A percentile compares a stretch with the other conserved stretches of the same genome.
phyloP scores from a whole-genome alignment of 2,329 filamentous ascomycete species.

The Penicillium sp. region DNA sequence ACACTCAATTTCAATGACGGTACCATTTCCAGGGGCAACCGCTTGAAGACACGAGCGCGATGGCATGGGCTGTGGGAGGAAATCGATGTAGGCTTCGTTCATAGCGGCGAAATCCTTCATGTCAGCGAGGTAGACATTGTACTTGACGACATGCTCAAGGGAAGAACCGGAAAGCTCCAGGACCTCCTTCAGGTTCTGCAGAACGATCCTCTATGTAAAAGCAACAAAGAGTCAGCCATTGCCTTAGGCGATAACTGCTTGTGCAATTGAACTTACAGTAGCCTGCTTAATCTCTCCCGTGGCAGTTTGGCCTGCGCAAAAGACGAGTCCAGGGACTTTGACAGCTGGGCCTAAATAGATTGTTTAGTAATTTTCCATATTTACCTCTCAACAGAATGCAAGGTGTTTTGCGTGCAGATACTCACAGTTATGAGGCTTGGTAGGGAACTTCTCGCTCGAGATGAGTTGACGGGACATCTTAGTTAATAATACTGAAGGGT shows the following conservation, averaged over 20 bases:
- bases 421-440: slow-evolving; percentile 43
- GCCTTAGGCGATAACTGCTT: neutral
- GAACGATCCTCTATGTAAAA: slow-evolving; percentile 20
- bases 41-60: slow-evolving; percentile 38
- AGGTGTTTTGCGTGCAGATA: neutral
- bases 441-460: slow-evolving; percentile 41
- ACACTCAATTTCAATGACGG: slow-evolving; percentile 41
- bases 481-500: slow-evolving; percentile 1
- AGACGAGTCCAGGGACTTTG: slow-evolving; percentile 42
- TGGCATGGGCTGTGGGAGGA: slow-evolving; percentile 38
- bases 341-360: slow-evolving; percentile 32
- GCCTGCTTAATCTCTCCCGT: slow-evolving; percentile 44
- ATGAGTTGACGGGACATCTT: slow-evolving; percentile 42
- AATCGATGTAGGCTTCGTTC: slow-evolving; percentile 29
- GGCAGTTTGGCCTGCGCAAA: slow-evolving; percentile 44
- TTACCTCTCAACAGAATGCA: neutral
- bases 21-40: slow-evolving; percentile 33
- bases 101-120: slow-evolving; percentile 45
- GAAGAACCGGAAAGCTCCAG: slow-evolving; percentile 46
- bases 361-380: neutral
- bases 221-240: neutral
- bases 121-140: slow-evolving; percentile 54
- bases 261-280: slow-evolving; percentile 28
- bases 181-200: slow-evolving; percentile 44
- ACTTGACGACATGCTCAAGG: slow-evolving; percentile 55